Conservation (phyloP, 768 basidiomycete species). For the Lactifluus piperatus region DNA sequence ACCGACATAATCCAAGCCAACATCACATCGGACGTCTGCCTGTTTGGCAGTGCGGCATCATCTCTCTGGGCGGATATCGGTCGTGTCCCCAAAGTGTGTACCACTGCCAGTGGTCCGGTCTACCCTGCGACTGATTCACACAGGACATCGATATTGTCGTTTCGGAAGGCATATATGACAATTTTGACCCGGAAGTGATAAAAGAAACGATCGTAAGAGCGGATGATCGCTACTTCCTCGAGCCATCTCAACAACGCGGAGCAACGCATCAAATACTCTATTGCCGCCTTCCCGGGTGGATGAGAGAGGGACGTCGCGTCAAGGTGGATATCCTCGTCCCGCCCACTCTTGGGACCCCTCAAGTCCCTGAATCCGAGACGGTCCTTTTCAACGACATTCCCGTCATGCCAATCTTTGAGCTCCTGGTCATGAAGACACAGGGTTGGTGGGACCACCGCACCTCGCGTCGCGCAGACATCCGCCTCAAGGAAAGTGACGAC, state of each 20-base stretch:
- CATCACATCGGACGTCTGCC: not conserved
- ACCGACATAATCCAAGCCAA: not conserved
- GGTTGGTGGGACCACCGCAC: slow-evolving; percentile 2
- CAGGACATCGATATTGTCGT: slow-evolving; percentile 8
- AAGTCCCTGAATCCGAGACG: not conserved
- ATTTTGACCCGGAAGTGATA: not conserved
- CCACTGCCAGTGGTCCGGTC: not conserved
- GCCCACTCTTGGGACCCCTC: not conserved
- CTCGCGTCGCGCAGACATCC: not conserved
- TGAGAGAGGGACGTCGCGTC: not conserved
- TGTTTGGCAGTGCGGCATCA: slow-evolving; percentile 9
- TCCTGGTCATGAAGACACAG: slow-evolving; percentile 11
- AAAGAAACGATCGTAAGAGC: not conserved
- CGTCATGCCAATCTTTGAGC: slow-evolving; percentile 6
- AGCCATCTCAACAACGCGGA: not conserved
- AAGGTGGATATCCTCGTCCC: slow-evolving; percentile 14
- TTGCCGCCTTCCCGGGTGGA: slow-evolving; percentile 9
- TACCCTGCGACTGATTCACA: not conserved
- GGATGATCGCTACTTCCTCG: slow-evolving; percentile 6
- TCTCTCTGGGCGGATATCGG: slow-evolving; percentile 1
- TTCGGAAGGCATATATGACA: not conserved
- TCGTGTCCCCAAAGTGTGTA: slow-evolving; percentile 4
- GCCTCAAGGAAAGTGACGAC: not conserved
- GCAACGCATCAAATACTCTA: not conserved
- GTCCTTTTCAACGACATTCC: not conserved